phyloP scores from a whole-genome alignment of 805 yeast genomes.

The Kodamaea sagamina region DNA sequence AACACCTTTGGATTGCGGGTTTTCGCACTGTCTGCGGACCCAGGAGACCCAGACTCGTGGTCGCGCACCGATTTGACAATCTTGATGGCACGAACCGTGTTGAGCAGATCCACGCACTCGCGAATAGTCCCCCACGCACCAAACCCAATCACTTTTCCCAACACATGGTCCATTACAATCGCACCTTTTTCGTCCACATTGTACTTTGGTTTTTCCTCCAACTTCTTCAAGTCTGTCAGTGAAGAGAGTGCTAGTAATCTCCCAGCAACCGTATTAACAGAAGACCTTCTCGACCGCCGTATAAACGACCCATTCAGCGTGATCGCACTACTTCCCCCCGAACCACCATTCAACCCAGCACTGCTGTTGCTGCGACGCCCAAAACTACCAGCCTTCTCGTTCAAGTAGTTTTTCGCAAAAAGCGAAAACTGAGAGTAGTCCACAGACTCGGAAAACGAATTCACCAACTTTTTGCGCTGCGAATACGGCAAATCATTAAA shows the following conservation, averaged over 20 bases:
- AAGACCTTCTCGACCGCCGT: slow-evolving; percentile 33
- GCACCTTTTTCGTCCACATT: slow-evolving; percentile 70
- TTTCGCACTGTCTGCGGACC: slow-evolving; percentile 16
- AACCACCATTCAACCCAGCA: slow-evolving; percentile 14
- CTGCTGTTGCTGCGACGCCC: slow-evolving; percentile 19
- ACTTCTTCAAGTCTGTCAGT: slow-evolving; percentile 34
- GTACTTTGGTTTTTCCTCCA: slow-evolving; percentile 27
- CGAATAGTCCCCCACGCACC: slow-evolving; percentile 91
- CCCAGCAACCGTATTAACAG: slow-evolving; percentile 43
- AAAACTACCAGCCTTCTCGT: slow-evolving; percentile 23
- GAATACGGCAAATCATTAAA: slow-evolving; percentile 61
- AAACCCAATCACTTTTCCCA: slow-evolving; percentile 78
- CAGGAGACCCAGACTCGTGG: slow-evolving; percentile 16
- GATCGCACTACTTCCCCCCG: slow-evolving; percentile 11
- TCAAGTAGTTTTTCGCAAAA: slow-evolving; percentile 39
- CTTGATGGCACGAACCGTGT: slow-evolving; percentile 58
- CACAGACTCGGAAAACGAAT: slow-evolving; percentile 38
- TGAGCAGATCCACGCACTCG: slow-evolving; percentile 52
- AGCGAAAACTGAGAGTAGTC: slow-evolving; percentile 47
- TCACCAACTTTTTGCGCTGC: slow-evolving; percentile 52
- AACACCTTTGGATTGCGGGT: slow-evolving; percentile 49
- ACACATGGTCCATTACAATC: slow-evolving; percentile 55
- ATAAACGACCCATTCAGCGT: slow-evolving; percentile 27
- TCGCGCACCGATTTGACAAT: slow-evolving; percentile 45
- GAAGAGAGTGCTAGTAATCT: slow-evolving; percentile 41